A percentile compares a stretch with the other conserved stretches of the same genome.
These are phyloP conservation scores for Penicillium subrubescens DNA, from an alignment of 495 filamentous ascomycete species.

Conservation along the genomic window DNA sequence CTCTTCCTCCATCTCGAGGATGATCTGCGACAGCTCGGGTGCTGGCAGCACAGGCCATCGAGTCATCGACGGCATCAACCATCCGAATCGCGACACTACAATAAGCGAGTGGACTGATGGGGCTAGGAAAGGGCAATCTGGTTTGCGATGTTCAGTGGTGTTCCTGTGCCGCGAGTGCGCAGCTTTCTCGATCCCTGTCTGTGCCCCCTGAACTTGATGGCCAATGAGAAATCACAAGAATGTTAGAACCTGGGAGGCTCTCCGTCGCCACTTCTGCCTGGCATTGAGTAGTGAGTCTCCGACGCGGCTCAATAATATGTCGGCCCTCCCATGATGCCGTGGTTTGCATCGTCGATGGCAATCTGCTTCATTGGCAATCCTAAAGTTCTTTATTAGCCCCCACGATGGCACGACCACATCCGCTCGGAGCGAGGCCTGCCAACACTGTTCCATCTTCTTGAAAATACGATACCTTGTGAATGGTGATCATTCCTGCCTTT, in stretches of 20 bases:
- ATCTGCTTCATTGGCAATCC: not conserved
- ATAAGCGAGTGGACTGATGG: constrained; percentile 1
- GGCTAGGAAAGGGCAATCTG: not conserved
- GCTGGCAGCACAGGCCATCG: not conserved
- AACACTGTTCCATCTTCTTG: not conserved
- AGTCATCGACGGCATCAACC: no score
- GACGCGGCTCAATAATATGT: not conserved
- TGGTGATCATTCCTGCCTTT: not conserved
- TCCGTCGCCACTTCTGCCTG: not conserved
- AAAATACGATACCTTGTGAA: not conserved
- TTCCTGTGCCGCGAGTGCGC: not conserved
- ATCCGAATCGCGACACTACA: constrained; percentile 2
- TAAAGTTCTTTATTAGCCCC: not conserved
- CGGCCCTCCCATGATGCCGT: not conserved
- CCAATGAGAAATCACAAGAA: not conserved
- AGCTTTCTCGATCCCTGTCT: not conserved
- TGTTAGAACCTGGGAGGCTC: not conserved
- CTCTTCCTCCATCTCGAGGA: not conserved
- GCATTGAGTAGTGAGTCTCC: not conserved
- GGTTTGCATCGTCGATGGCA: no score
- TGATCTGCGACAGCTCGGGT: constrained; percentile 12
- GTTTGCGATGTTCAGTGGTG: not conserved
- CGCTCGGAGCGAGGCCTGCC: not conserved
- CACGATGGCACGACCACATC: not conserved
- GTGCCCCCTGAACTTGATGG: not conserved